Percentiles rank a stretch among this genome's conserved stretches.
Conservation (phyloP, 2,329 filamentous ascomycete species). For the Ophiosphaerella herpotricha region DNA sequence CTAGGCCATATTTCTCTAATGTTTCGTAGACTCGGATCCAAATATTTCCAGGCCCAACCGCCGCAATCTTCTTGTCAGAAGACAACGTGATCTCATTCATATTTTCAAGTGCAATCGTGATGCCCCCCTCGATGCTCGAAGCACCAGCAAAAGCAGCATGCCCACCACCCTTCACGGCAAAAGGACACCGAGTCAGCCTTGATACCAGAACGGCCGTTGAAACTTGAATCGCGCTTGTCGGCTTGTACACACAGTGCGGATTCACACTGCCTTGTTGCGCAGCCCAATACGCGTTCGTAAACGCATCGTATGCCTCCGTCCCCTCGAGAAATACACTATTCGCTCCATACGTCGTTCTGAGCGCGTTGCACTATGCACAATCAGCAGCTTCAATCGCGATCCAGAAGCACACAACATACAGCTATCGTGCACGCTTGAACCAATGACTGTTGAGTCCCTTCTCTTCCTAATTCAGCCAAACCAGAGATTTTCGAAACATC, state of each 20-base stretch:
- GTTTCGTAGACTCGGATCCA: conserved; percentile 42
- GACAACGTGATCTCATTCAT: conserved; percentile 27
- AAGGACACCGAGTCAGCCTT: conserved; percentile 37
- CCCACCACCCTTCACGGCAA: conserved; percentile 47
- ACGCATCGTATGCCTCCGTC: conserved; percentile 22
- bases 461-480: conserved; percentile 7
- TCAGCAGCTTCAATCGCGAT: neutral
- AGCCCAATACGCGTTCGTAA: conserved; percentile 30
- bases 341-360: conserved; percentile 15
- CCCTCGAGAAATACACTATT: conserved; percentile 17
- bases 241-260: conserved; percentile 37
- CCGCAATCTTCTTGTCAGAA: conserved; percentile 24
- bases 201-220: conserved; percentile 26
- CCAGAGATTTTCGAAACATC: conserved; percentile 21
- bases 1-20: conserved; percentile 32
- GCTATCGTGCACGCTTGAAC: conserved; percentile 22
- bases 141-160: conserved; percentile 33
- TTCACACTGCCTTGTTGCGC: conserved; percentile 27
- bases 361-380: conserved; percentile 20
- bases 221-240: conserved; percentile 19
- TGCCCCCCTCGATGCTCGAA: conserved; percentile 39
- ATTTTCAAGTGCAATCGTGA: conserved; percentile 35
- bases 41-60: conserved; percentile 38
- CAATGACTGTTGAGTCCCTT: conserved; percentile 2
- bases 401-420: conserved; percentile 11